Percentiles rank a stretch among this genome's conserved stretches.
Conservation (phyloP, 768 basidiomycete species). For the Agaricus subrufescens region DNA sequence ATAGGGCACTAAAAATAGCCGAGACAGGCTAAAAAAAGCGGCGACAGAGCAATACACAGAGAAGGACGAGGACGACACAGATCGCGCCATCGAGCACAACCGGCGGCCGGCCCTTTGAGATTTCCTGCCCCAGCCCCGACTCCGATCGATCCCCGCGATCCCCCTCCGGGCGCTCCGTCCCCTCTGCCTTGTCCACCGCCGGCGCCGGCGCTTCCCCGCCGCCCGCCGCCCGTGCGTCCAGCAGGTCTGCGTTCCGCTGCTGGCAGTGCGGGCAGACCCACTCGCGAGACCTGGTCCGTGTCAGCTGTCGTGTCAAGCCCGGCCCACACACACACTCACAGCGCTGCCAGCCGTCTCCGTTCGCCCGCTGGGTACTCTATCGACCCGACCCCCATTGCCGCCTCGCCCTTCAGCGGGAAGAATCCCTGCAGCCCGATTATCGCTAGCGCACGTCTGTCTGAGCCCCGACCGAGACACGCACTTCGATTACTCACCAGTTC, state of each 20-base stretch:
- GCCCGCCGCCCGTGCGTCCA: constrained; percentile 39
- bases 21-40: constrained; percentile 36
- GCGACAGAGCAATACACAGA: constrained; percentile 64
- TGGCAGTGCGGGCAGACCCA: constrained; percentile 79
- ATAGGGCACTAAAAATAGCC: constrained; percentile 10
- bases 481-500: constrained; percentile 60
- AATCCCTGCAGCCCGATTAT: constrained; percentile 88
- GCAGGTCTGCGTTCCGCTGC: constrained; percentile 57
- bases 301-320: not conserved
- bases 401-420: constrained; percentile 84
- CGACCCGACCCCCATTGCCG: constrained; percentile 83
- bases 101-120: constrained; percentile 37
- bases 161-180: not conserved
- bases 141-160: not conserved
- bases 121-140: not conserved
- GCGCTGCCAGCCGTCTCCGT: constrained; percentile 68
- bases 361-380: constrained; percentile 74
- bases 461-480: not conserved
- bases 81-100: constrained; percentile 71
- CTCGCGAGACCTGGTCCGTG: constrained; percentile 58
- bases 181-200: not conserved
- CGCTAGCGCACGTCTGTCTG: constrained; percentile 34
- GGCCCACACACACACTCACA: constrained; percentile 43
- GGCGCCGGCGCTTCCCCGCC: not conserved
- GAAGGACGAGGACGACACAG: constrained; percentile 63